Percentiles rank a stretch among this genome's conserved stretches.
Evolutionary conservation across 176 grass and related monocot genomes (phyloP).

Genomic region (Thalia dealbata): DNA sequence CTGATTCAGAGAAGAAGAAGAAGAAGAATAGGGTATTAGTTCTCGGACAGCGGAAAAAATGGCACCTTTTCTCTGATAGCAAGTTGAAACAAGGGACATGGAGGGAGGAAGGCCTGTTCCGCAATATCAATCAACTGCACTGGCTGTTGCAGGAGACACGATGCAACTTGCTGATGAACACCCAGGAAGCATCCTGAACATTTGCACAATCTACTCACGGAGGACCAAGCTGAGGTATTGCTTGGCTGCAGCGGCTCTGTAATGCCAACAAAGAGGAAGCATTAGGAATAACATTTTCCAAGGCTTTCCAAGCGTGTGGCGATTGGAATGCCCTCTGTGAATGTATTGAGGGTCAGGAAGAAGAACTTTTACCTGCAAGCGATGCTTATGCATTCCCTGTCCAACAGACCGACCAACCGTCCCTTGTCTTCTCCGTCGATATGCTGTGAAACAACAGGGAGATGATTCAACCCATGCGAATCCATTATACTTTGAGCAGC

Average conservation of each 20-base stretch:
- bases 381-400: conserved; percentile 58
- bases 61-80: background rate
- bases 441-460: conserved; percentile 62
- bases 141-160: background rate
- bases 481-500: conserved; percentile 71
- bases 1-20: background rate
- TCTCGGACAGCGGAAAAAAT: background rate
- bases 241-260: conserved; percentile 43
- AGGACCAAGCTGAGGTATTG: conserved; percentile 26
- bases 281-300: background rate
- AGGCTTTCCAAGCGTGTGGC: background rate
- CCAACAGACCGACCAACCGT: conserved; percentile 49
- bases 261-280: background rate
- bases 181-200: background rate
- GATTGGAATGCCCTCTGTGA: no score
- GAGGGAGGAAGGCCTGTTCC: background rate
- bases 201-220: background rate
- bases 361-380: conserved; percentile 53
- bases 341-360: no score
- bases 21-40: background rate
- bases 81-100: background rate
- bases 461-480: conserved; percentile 34
- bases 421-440: conserved; percentile 9
- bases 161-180: background rate
- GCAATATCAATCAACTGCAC: background rate